Conservation (phyloP, 331 rosid species). For the Pyracantha coccinea region DNA sequence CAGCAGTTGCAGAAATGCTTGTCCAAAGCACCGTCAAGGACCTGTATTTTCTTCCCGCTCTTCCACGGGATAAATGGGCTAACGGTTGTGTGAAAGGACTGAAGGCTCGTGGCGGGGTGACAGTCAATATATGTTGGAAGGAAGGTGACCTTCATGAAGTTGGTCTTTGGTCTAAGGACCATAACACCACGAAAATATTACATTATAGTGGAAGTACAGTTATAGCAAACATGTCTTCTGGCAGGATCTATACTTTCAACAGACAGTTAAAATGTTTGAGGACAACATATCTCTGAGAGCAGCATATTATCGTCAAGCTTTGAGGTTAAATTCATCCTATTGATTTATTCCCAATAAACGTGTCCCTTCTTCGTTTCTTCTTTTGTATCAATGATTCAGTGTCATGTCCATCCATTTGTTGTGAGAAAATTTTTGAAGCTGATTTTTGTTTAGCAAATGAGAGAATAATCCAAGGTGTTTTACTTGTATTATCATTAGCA, state of each 20-base stretch:
- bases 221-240: conserved; percentile 26
- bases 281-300: conserved; percentile 30
- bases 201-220: conserved; percentile 52
- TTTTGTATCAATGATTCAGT: not conserved
- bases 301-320: conserved; percentile 1
- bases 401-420: no score
- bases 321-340: not conserved
- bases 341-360: not conserved
- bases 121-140: conserved; percentile 70
- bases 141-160: conserved; percentile 65
- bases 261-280: conserved; percentile 48
- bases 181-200: conserved; percentile 26
- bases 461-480: not conserved
- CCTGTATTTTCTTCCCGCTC: conserved; percentile 68
- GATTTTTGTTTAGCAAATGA: not conserved
- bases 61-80: conserved; percentile 72
- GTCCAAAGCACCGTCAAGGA: conserved; percentile 75
- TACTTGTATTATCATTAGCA: not conserved
- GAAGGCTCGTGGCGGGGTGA: conserved; percentile 67
- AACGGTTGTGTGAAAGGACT: conserved; percentile 77
- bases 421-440: not conserved
- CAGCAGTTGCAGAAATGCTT: conserved; percentile 73
- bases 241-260: conserved; percentile 56
- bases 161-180: conserved; percentile 59
- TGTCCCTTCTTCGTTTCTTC: not conserved